Evolutionary conservation across 768 basidiomycete species (phyloP).

Genomic region (Russula lepida): DNA sequence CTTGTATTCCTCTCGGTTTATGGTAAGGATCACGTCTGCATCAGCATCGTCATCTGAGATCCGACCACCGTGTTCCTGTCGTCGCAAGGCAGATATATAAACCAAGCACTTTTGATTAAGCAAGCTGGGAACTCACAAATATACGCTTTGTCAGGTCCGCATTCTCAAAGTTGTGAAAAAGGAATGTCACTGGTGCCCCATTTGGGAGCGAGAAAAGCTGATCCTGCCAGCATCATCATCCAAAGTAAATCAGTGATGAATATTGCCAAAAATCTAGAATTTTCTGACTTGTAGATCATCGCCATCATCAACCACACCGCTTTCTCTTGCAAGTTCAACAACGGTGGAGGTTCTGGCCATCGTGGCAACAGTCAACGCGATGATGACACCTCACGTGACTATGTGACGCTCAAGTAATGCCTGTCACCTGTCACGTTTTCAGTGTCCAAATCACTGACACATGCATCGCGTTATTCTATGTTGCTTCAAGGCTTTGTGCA

Average conservation of each 20-base stretch:
- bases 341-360: background rate
- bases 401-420: background rate
- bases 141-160: background rate
- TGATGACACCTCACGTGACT: background rate
- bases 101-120: background rate
- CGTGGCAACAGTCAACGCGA: background rate
- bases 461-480: no score
- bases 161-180: constrained; percentile 6
- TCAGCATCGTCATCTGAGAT: background rate
- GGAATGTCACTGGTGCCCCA: background rate
- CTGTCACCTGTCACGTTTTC: no score
- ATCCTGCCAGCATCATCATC: background rate
- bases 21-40: constrained; percentile 15
- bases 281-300: background rate
- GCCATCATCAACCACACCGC: no score
- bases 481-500: no score
- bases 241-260: background rate
- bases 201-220: constrained; percentile 7
- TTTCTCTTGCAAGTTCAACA: background rate
- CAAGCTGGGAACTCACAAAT: constrained; percentile 19
- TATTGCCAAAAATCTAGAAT: background rate
- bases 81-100: background rate
- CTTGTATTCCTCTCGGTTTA: background rate
- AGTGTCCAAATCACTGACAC: no score
- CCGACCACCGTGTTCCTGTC: constrained; percentile 13